Percentiles rank a stretch among this genome's conserved stretches.
These are phyloP conservation scores for Plicaturopsis crispa DNA, from an alignment of 768 basidiomycete species.

Conservation along the genomic window DNA sequence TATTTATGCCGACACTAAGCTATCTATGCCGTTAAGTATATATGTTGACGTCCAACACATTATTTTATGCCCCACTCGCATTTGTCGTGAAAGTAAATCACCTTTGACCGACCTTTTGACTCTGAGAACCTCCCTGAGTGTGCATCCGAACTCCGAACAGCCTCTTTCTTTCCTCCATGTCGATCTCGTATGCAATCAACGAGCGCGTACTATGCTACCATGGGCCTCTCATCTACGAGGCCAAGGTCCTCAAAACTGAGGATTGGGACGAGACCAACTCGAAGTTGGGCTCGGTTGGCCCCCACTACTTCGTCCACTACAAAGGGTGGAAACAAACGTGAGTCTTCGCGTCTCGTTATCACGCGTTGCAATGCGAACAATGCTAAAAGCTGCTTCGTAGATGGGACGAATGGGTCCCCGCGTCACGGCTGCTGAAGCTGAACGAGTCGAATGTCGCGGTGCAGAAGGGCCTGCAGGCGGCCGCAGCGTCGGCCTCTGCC, in stretches of 20 bases:
- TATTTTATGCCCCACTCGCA: too few species aligned
- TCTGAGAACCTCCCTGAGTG: too few species aligned
- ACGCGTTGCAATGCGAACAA: neutral
- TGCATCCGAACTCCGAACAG: neutral
- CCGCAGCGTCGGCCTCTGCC: slow-evolving; percentile 34
- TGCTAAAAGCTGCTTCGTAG: slow-evolving; percentile 29
- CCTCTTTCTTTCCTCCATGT: neutral
- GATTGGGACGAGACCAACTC: slow-evolving; percentile 59
- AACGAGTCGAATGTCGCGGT: slow-evolving; percentile 73
- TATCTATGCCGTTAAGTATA: too few species aligned
- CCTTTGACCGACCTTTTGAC: too few species aligned
- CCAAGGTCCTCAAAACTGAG: slow-evolving; percentile 74
- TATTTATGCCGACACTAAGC: too few species aligned
- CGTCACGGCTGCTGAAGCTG: slow-evolving; percentile 70
- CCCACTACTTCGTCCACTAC: slow-evolving; percentile 95
- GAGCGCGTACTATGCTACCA: slow-evolving; percentile 93
- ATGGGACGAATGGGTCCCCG: slow-evolving; percentile 97
- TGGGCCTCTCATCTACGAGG: slow-evolving; percentile 93
- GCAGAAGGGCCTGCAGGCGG: slow-evolving; percentile 60
- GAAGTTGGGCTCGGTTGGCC: slow-evolving; percentile 53
- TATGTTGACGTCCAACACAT: too few species aligned
- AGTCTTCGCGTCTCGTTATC: slow-evolving; percentile 16
- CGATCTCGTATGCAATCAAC: slow-evolving; percentile 25
- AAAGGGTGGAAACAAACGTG: slow-evolving; percentile 99
- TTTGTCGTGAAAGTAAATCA: too few species aligned